Conservation (phyloP, 306 rosid genomes). For the Begonia masoniana region DNA sequence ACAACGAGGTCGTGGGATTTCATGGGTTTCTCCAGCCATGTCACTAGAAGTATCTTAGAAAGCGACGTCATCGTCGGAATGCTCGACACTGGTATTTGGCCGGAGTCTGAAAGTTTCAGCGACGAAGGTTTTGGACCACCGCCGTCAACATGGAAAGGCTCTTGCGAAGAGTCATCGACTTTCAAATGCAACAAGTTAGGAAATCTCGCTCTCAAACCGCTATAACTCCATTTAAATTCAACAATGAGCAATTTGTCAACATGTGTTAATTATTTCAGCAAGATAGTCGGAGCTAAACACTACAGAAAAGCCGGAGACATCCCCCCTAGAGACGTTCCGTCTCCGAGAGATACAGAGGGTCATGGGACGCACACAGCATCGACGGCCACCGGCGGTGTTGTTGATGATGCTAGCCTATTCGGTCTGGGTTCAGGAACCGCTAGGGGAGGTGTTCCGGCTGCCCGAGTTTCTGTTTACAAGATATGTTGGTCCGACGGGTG, state of each 20-base stretch:
- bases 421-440: constrained; percentile 33
- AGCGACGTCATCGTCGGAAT: constrained; percentile 24
- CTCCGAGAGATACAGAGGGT: constrained; percentile 27
- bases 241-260: neutral
- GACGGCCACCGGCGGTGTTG: constrained; percentile 27
- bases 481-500: constrained; percentile 31
- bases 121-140: constrained; percentile 22
- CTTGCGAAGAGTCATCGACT: constrained; percentile 11
- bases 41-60: constrained; percentile 6
- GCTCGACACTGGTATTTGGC: constrained; percentile 33
- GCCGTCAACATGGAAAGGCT: constrained; percentile 26
- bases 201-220: neutral
- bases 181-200: constrained; percentile 28
- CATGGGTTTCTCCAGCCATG: constrained; percentile 11
- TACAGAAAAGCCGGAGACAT: constrained; percentile 3
- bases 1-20: constrained; percentile 48
- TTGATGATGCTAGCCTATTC: constrained; percentile 18
- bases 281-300: constrained; percentile 35
- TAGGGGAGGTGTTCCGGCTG: constrained; percentile 36
- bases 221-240: neutral
- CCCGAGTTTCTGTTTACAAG: constrained; percentile 45
- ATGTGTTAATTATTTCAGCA: constrained; percentile 9
- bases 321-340: neutral
- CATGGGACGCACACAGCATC: constrained; percentile 51
- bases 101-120: constrained; percentile 22